Percentiles rank a stretch among this genome's conserved stretches.
These are phyloP conservation scores for Erucastrum elatum DNA, from an alignment of 345 rosid species.

Conservation along the genomic window DNA sequence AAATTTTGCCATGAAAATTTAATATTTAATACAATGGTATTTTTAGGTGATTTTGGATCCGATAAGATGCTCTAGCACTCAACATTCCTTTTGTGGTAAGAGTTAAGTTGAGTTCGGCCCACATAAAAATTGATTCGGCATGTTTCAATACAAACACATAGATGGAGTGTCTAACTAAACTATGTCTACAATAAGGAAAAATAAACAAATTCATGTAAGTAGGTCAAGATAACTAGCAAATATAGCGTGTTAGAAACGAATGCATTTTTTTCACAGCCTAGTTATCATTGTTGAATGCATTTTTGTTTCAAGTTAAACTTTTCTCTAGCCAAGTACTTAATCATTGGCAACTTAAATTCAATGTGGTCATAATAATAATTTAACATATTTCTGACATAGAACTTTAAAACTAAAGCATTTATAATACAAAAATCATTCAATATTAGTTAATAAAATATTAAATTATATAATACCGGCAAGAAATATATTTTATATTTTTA, in stretches of 20 bases:
- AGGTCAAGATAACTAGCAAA: not conserved
- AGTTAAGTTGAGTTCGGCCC: slow-evolving; percentile 21
- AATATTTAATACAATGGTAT: not conserved
- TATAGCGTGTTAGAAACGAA: slow-evolving; percentile 19
- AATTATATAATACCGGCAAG: no score
- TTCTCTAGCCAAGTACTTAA: not conserved
- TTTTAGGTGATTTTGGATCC: not conserved
- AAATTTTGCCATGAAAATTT: not conserved
- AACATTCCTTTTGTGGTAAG: slow-evolving; percentile 3
- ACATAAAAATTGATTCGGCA: slow-evolving; percentile 12
- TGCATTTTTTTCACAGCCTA: not conserved
- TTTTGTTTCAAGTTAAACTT: not conserved
- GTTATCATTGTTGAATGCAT: not conserved
- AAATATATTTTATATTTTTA: no score
- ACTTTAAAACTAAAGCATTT: not conserved
- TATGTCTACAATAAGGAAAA: slow-evolving; percentile 18
- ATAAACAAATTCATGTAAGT: not conserved
- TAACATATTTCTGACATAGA: not conserved
- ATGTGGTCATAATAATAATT: not conserved
- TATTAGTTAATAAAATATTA: not conserved
- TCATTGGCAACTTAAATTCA: not conserved
- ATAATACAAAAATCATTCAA: not conserved
- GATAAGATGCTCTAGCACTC: slow-evolving; percentile 17
- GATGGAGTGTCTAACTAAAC: slow-evolving; percentile 38
- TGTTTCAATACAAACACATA: slow-evolving; percentile 9